These are phyloP conservation scores for Didymella glomerata DNA, from an alignment of 2,329 filamentous ascomycete genomes.

Conservation along the genomic window DNA sequence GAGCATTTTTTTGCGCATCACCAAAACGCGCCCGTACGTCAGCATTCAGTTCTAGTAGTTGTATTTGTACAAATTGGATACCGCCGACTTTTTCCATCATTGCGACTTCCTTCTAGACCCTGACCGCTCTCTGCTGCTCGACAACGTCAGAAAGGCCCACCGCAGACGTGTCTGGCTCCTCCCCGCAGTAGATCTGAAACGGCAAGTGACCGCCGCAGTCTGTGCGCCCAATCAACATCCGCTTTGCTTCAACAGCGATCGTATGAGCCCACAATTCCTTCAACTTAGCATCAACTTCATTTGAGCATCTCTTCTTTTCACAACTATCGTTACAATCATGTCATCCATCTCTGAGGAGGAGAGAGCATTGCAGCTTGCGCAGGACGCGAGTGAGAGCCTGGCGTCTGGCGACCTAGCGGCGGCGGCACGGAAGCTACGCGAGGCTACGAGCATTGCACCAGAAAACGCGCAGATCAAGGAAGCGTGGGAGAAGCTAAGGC, in stretches of 20 bases:
- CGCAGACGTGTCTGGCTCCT: constrained; percentile 16
- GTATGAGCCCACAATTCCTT: constrained; percentile 25
- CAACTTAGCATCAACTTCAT: constrained; percentile 29
- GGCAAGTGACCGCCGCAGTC: constrained; percentile 25
- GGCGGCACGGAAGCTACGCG: constrained; percentile 54
- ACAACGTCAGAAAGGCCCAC: constrained; percentile 10
- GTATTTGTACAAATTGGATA: constrained; percentile 2
- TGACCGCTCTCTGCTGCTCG: constrained; percentile 1
- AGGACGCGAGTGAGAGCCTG: constrained; percentile 39
- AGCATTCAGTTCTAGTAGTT: not conserved
- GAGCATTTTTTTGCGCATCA: constrained; percentile 6
- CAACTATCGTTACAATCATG: constrained; percentile 32
- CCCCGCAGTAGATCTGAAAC: constrained; percentile 23
- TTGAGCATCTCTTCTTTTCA: constrained; percentile 5
- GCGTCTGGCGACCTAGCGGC: constrained; percentile 48
- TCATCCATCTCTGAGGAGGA: constrained; percentile 40
- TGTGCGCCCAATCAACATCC: constrained; percentile 30
- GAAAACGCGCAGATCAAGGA: constrained; percentile 53
- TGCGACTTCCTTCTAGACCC: not conserved
- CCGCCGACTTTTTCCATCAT: not conserved
- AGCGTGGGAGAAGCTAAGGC: constrained; percentile 52
- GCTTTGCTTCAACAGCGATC: constrained; percentile 31
- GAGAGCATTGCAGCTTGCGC: constrained; percentile 43
- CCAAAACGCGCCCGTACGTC: not conserved
- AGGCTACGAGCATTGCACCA: constrained; percentile 56